Conservation (phyloP, 2,329 filamentous ascomycete species). For the Aspergillus sp. region DNA sequence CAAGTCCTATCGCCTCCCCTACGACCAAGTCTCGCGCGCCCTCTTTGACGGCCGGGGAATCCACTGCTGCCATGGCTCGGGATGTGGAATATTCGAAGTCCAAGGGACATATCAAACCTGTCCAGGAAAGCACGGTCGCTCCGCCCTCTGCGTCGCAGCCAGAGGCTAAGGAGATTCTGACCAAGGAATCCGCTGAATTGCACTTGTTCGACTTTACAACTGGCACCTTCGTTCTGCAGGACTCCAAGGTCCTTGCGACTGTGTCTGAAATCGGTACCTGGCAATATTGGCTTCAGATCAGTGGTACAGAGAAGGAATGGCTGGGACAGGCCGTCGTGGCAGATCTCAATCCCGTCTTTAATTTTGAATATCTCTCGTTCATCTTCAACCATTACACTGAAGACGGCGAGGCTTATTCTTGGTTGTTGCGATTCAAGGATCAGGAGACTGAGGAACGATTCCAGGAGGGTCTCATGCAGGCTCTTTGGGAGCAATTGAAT, state of each 20-base stretch:
- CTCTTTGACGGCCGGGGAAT: slow-evolving; percentile 32
- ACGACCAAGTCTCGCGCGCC: slow-evolving; percentile 25
- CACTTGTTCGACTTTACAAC: slow-evolving; percentile 89
- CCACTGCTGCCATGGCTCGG: slow-evolving; percentile 37
- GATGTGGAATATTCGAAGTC: slow-evolving; percentile 37
- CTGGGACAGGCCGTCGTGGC: slow-evolving; percentile 75
- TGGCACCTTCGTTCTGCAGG: slow-evolving; percentile 75
- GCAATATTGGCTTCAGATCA: slow-evolving; percentile 92
- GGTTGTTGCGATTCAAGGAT: slow-evolving; percentile 87
- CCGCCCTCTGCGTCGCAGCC: slow-evolving; percentile 56
- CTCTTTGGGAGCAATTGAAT: slow-evolving; percentile 93
- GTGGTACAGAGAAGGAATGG: slow-evolving; percentile 68
- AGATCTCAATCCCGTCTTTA: slow-evolving; percentile 96
- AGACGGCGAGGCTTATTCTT: slow-evolving; percentile 87
- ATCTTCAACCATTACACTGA: slow-evolving; percentile 95
- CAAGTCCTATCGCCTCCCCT: slow-evolving; percentile 49
- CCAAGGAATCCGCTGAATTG: slow-evolving; percentile 70
- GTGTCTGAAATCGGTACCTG: slow-evolving; percentile 83
- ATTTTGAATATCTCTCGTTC: slow-evolving; percentile 97
- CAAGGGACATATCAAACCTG: slow-evolving; percentile 33
- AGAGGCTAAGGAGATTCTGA: slow-evolving; percentile 62
- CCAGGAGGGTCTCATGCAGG: slow-evolving; percentile 89
- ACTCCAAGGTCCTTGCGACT: slow-evolving; percentile 63
- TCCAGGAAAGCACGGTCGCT: slow-evolving; percentile 47
- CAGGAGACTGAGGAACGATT: slow-evolving; percentile 73